phyloP scores from a whole-genome alignment of 331 rosid genomes.

The Dryas integrifolia region DNA sequence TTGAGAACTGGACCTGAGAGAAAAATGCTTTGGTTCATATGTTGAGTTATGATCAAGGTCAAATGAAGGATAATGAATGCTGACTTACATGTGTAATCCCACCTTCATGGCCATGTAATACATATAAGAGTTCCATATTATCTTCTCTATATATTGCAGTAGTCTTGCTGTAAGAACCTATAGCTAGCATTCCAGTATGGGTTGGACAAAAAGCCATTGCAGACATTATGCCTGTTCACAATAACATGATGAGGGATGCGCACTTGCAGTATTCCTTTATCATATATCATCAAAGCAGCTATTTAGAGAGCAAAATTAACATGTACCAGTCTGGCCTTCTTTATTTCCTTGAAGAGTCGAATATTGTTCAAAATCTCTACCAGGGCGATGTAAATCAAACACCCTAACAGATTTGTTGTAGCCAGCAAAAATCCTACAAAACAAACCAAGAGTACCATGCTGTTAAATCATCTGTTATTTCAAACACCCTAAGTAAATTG shows the following conservation, averaged over 20 bases:
- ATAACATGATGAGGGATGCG: conserved; percentile 13
- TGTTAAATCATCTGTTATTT: conserved; percentile 13
- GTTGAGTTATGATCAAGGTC: conserved; percentile 17
- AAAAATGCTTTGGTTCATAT: conserved; percentile 20
- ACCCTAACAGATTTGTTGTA: conserved; percentile 85
- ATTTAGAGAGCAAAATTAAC: conserved; percentile 19
- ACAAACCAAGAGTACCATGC: conserved; percentile 24
- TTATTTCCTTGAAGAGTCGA: conserved; percentile 77
- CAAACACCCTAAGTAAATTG: neutral
- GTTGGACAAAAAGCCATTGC: conserved; percentile 86
- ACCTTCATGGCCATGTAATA: conserved; percentile 97
- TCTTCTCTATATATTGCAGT: conserved; percentile 86
- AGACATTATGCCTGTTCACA: conserved; percentile 71
- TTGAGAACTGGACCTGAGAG: conserved; percentile 84
- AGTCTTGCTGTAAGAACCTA: conserved; percentile 88
- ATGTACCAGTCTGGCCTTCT: conserved; percentile 82
- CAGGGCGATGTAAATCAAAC: conserved; percentile 95
- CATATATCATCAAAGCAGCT: conserved; percentile 4
- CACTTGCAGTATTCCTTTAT: conserved; percentile 1
- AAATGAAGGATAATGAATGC: conserved; percentile 27
- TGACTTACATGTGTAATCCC: conserved; percentile 92
- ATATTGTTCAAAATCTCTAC: conserved; percentile 70
- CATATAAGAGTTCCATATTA: conserved; percentile 78
- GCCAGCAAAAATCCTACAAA: conserved; percentile 84
- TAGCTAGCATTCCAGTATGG: conserved; percentile 78